phyloP scores from a whole-genome alignment of 352 stramenopile species.

The Lagenidium giganteum region DNA sequence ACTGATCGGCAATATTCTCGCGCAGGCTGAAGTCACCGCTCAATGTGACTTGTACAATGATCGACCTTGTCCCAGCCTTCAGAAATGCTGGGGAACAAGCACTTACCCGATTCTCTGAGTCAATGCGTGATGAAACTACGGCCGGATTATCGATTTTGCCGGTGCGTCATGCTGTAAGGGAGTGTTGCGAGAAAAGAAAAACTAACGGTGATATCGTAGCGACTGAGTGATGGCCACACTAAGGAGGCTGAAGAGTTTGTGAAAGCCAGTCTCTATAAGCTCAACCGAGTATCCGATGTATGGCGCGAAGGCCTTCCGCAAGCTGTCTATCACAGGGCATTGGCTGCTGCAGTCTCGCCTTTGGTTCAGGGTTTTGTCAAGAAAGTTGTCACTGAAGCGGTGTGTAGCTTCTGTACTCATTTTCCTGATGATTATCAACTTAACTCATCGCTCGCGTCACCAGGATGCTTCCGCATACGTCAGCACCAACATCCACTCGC shows the following conservation, averaged over 20 bases:
- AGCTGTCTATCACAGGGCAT: slow-evolving; percentile 49
- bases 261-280: slow-evolving; percentile 55
- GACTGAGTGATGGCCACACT: slow-evolving; percentile 33
- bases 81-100: slow-evolving; percentile 51
- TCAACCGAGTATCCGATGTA: slow-evolving; percentile 46
- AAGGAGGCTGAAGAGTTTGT: slow-evolving; percentile 49
- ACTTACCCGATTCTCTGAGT: slow-evolving; percentile 37
- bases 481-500: slow-evolving; percentile 13
- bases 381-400: slow-evolving; percentile 37
- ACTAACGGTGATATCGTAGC: slow-evolving; percentile 18
- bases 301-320: slow-evolving; percentile 60
- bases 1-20: not conserved
- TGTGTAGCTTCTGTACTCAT: slow-evolving; percentile 11
- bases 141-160: slow-evolving; percentile 28
- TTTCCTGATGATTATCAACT: too few relatives aligned
- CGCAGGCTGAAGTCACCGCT: slow-evolving; percentile 44
- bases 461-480: too few relatives aligned
- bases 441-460: too few relatives aligned
- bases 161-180: slow-evolving; percentile 22
- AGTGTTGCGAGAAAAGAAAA: not conserved
- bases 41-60: slow-evolving; percentile 61
- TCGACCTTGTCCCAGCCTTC: slow-evolving; percentile 73
- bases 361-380: slow-evolving; percentile 52
- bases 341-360: slow-evolving; percentile 45
- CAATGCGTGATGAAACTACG: slow-evolving; percentile 39